phyloP scores from a whole-genome alignment of 352 stramenopile species.

The Aphanomyces invadans region DNA sequence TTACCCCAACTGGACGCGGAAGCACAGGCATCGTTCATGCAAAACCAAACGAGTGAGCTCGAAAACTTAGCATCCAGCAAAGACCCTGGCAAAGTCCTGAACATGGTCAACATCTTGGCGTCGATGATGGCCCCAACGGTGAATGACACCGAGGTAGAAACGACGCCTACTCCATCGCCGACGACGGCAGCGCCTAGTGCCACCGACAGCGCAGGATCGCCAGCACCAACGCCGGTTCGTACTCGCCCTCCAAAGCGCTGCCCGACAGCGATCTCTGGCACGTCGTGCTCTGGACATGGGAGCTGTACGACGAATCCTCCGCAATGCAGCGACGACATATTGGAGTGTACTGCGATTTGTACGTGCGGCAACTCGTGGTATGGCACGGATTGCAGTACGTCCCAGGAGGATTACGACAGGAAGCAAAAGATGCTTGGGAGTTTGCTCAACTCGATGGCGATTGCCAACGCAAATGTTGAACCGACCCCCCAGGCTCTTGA shows the following conservation, averaged over 20 bases:
- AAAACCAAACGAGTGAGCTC: not conserved
- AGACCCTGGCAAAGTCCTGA: constrained; percentile 52
- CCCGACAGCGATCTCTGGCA: not conserved
- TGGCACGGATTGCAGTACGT: constrained; percentile 49
- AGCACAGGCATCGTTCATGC: not conserved
- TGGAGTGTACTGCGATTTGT: constrained; percentile 47
- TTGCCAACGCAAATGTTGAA: constrained; percentile 35
- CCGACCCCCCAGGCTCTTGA: constrained; percentile 37
- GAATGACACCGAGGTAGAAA: not conserved
- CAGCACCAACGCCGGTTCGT: not conserved
- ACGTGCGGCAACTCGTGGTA: constrained; percentile 42
- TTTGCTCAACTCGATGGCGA: constrained; percentile 52
- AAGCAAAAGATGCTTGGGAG: constrained; percentile 45
- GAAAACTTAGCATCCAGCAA: not conserved
- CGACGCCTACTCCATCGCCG: not conserved
- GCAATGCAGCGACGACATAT: constrained; percentile 37
- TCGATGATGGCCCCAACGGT: not conserved
- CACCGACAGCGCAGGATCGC: not conserved
- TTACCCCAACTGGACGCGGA: not conserved
- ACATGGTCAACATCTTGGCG: constrained; percentile 33
- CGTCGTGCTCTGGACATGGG: constrained; percentile 37
- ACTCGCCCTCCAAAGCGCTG: not conserved
- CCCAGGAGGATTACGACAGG: constrained; percentile 40
- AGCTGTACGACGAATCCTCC: constrained; percentile 40
- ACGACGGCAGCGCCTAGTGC: not conserved